Evolutionary conservation across 192 early-diverging fungal species (phyloP), one percentile per base, ranked within the genome.

Genomic region (Haplosporangium gracile): DNA sequence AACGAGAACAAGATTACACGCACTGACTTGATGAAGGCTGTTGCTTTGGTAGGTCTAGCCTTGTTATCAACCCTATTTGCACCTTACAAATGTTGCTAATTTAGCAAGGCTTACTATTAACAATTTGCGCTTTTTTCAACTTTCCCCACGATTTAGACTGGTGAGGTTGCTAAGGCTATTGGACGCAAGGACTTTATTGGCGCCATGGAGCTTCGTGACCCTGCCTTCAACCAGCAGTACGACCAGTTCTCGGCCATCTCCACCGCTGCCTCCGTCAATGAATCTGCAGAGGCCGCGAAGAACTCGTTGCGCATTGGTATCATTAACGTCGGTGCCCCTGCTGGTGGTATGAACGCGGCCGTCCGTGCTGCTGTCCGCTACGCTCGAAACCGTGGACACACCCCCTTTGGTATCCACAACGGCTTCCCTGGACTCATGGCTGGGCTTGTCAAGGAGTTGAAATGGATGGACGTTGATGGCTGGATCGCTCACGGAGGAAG

Each of bases 291-390:
- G 18, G 6, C 42, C 24, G 26, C 42, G 47, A 57, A 72, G 39
- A 71, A 73, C 82, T 86, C 91, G 11, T 85, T 99, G 45, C 94
- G 97, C 57, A 94, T 99, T 49, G 98, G 94, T 72, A 97, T 99
- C 78, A 89, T 98, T 51, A 97, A 98, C 79, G 93, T 96, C 24
- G 98, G 98, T 69, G 98, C 98, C 26, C 98, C 98, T 26, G 98
- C 98, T 20, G 97, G 97, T 68, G 98, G 98, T 49, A 98, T 98
- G 97, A 99, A 98, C 89, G 94, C 97, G 45, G 98, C 98, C 3
- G 98, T 97, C 4, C 93, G 97, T 40, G 94, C 94, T 20, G 95
- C 94, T 1, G 97, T 95, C 43, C 94, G 97, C 26, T 92, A 95
- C 45, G 95, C 95, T 49, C 90, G 96, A 55, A 97, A 97, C 89